These are phyloP conservation scores for Aspergillus sp. DNA, from an alignment of 2,329 filamentous ascomycete genomes.

Conservation along the genomic window DNA sequence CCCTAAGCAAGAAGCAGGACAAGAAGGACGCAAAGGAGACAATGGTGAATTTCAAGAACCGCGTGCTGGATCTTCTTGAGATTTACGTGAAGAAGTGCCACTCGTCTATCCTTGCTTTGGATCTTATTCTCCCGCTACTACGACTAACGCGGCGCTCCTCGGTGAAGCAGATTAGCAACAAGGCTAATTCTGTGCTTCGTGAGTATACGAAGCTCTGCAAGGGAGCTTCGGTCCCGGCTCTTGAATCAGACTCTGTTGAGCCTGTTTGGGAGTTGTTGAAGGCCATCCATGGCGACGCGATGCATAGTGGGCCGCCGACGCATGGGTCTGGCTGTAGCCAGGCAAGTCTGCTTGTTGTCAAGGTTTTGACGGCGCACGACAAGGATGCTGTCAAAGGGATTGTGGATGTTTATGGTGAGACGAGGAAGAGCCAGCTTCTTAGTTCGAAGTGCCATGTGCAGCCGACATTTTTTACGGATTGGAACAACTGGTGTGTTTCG, in stretches of 20 bases:
- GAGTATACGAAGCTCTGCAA: conserved; percentile 67
- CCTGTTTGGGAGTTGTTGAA: conserved; percentile 59
- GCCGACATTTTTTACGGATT: conserved; percentile 67
- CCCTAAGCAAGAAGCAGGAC: conserved; percentile 72
- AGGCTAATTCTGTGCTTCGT: conserved; percentile 70
- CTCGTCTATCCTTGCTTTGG: conserved; percentile 64
- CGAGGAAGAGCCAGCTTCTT: conserved; percentile 60
- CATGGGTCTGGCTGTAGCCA: conserved; percentile 74
- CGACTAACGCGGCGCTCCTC: conserved; percentile 72
- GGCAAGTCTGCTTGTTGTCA: conserved; percentile 47
- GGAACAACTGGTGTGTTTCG: conserved; percentile 68
- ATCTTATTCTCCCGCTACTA: conserved; percentile 74
- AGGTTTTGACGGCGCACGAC: conserved; percentile 46
- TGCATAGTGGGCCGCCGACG: conserved; percentile 58
- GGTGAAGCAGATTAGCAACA: conserved; percentile 72
- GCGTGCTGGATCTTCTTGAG: conserved; percentile 81
- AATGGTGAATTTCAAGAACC: conserved; percentile 92
- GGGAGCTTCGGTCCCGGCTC: conserved; percentile 45
- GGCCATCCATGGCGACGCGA: conserved; percentile 66
- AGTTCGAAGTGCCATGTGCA: conserved; percentile 60
- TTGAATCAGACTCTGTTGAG: conserved; percentile 43
- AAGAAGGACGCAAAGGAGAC: conserved; percentile 84
- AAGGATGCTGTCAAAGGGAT: conserved; percentile 55
- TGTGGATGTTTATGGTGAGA: conserved; percentile 64
- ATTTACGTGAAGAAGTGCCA: conserved; percentile 82